Base-by-base conservation (phyloP, 345 rosid genomes). In the Populus pruinosa region DNA sequence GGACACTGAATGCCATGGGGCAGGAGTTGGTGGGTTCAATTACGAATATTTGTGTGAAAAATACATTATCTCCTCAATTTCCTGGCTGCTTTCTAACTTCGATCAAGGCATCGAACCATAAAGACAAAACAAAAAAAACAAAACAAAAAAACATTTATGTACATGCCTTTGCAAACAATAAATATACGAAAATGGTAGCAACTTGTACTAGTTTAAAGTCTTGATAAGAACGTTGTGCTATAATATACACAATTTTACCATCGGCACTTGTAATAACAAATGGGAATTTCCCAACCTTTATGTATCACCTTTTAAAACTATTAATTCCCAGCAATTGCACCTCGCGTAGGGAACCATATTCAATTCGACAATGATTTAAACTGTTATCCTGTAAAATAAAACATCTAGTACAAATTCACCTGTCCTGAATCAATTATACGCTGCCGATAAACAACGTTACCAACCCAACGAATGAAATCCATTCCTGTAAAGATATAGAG, bases 11-110 rank as follows among this genome's bases (percentile, higher is more conserved):
- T 31, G 43, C 69, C 41, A 67, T 23, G n/a, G 16, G 31, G 49
- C 25, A 36, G 16, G 6, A 70, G 79, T 69, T 71, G 70, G 79
- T 59, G 27, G 69, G 68, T 31, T 69, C 41, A 76, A 39, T 25
- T 53, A 12, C 72, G 25, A 18, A 56, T 47, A 14, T 38, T 38
- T 59, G 41, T n/a, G 35, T 33, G 66, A 16, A 62, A 33, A 71
- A 29, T 23, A 3, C 10, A 25, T 2, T 53, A 0, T 36, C 36
- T n/a, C 38, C 67, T 59, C 43, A 5, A 23, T 25, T 8, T 61
- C 17, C 0, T 25, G 6, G 50, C 50, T 44, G 50, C 50, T 11
- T 11, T 11, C 50, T 44, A 11, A 47, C 53, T 47, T 47, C 53
- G 53, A 47, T 18, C 50, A 12, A 13, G 4, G 18, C 50, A 47